Base-by-base conservation (phyloP, 2,329 filamentous ascomycete species). In the Pseudogymnoascus sp. region DNA sequence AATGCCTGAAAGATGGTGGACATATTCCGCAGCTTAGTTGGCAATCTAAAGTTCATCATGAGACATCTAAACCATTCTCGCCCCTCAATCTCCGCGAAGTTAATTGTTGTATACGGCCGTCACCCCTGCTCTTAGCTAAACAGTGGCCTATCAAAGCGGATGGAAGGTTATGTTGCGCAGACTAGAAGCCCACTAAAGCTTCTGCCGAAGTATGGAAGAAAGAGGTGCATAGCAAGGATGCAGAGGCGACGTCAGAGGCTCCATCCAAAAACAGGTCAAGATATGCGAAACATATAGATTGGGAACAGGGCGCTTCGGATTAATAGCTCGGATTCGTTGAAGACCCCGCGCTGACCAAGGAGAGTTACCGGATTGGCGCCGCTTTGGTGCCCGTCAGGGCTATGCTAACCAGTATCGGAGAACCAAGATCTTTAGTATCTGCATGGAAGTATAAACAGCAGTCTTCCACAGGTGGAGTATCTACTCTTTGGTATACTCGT, bases 41-140 rank as follows among this genome's bases (percentile, higher is more conserved):
- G 49, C 49, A 55, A 55, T 55, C 49, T 55, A 55, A 55, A 55
- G 49, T 55, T 55, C 25, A 55, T 55, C 49, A 55, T 55, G 49
- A 55, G 49, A 55, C 49, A 33, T 33, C 49, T 18, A 14, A 55
- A 55, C 49, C 49, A 18, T 12, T 33, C 49, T 33, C 33, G 49
- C 49, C 49, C 49, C 49, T 55, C 49, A 55, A 55, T 55, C 25
- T 55, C 49, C 49, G 31, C 49, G 25, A 55, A 55, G 49, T 55
- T 55, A 33, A 55, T 55, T 55, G 28, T 33, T 3, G 49, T 55
- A 33, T 33, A 55, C 49, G 49, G 49, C 49, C 28, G 49, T 55
- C 49, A 55, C 25, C 49, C 49, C 9, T 55, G 49, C n/a, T 4
- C 9, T 33, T 55, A 16, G 9, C 25, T 18, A 5, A 11, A 12